Conservation (phyloP, 108 stramenopile genomes). For the Pseudonitzschia delicatissima region DNA sequence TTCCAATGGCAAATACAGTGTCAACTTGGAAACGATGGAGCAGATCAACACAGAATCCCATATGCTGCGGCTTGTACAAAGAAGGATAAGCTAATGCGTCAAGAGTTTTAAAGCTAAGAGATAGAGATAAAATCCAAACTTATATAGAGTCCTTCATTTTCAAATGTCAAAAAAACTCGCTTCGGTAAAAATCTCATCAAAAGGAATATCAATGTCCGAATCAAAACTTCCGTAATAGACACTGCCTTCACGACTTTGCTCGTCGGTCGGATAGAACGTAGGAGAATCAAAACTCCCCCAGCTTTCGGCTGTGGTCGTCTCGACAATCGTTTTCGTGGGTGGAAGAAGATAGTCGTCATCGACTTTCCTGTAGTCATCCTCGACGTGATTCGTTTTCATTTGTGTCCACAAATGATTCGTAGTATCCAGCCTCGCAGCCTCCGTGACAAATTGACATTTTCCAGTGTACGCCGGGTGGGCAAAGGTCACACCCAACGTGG, state of each 20-base stretch:
- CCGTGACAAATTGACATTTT: neutral
- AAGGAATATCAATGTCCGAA: constrained; percentile 6
- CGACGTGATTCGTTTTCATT: neutral
- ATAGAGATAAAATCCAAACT: too few relatives aligned
- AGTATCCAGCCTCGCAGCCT: neutral
- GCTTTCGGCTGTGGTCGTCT: neutral
- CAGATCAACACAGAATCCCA: constrained; percentile 29
- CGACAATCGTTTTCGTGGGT: neutral
- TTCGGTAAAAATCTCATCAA: neutral
- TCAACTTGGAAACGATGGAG: constrained; percentile 31
- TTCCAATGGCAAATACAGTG: constrained; percentile 17
- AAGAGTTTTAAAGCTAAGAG: neutral
- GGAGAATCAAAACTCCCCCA: neutral
- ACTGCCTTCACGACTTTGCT: neutral
- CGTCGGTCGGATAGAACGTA: constrained; percentile 5
- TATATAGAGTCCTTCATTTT: neutral
- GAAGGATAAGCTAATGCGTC: neutral
- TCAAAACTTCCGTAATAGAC: constrained; percentile 5
- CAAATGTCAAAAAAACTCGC: neutral
- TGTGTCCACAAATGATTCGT: neutral
- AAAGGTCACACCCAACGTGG: neutral
- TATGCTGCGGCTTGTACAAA: constrained; percentile 17
- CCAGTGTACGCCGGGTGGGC: constrained; percentile 5
- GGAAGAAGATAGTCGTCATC: neutral
- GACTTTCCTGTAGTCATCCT: too few relatives aligned